Evolutionary conservation across 2,329 filamentous ascomycete species (phyloP).

Genomic region (Clarireedia paspali): DNA sequence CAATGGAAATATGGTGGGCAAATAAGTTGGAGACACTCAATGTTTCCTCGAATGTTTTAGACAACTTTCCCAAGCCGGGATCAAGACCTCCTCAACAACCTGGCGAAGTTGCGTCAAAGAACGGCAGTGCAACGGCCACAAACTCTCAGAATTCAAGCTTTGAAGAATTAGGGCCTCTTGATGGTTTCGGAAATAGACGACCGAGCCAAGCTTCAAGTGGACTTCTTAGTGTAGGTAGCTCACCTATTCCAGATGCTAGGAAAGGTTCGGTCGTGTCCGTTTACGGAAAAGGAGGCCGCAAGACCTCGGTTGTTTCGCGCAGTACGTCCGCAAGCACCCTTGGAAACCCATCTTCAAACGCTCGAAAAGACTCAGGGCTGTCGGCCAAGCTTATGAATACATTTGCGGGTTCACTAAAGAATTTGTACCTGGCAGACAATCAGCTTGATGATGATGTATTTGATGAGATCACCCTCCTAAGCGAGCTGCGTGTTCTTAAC

Average conservation of each 20-base stretch:
- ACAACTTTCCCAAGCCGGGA: conserved; percentile 80
- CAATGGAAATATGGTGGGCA: conserved; percentile 94
- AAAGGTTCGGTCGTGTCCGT: conserved; percentile 82
- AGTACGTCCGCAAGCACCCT: conserved; percentile 42
- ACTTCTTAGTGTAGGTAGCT: conserved; percentile 67
- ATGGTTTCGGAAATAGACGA: conserved; percentile 57
- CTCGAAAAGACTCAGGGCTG: conserved; percentile 81
- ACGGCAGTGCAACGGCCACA: conserved; percentile 12
- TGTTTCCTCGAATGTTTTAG: conserved; percentile 87
- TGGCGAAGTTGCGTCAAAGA: conserved; percentile 36
- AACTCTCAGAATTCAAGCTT: conserved; percentile 60
- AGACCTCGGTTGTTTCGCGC: conserved; percentile 75
- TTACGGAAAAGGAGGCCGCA: conserved; percentile 70
- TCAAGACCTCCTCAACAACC: conserved; percentile 59
- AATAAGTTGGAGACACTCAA: conserved; percentile 86
- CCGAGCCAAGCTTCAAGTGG: conserved; percentile 80
- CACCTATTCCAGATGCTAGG: conserved; percentile 55
- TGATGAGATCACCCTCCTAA: conserved; percentile 75
- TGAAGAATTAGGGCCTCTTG: conserved; percentile 65
- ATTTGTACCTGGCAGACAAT: conserved; percentile 88
- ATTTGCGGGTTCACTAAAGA: conserved; percentile 77
- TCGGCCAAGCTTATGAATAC: conserved; percentile 75
- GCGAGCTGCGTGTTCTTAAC: conserved; percentile 82
- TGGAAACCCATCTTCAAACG: conserved; percentile 40
- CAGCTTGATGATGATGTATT: conserved; percentile 91